A percentile compares a stretch with the other conserved stretches of the same genome.
phyloP scores from a whole-genome alignment of 768 basidiomycete genomes.

The Agrocybe praecox region DNA sequence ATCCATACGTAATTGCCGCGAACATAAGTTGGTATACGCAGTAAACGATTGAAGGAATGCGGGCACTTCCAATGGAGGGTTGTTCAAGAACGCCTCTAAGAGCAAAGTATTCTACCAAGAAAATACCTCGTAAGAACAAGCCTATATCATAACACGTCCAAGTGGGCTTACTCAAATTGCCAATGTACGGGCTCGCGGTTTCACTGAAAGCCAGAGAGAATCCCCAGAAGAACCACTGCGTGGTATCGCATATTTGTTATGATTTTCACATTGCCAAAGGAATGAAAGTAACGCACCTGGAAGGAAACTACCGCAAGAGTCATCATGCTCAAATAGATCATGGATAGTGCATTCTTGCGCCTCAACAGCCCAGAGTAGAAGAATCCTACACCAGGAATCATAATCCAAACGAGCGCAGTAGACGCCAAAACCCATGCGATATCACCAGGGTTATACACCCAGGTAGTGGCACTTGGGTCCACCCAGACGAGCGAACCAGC shows the following conservation, averaged over 20 bases:
- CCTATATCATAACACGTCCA: not conserved
- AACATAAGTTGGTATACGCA: constrained; percentile 92
- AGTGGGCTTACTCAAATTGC: constrained; percentile 67
- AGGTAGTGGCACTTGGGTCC: constrained; percentile 15
- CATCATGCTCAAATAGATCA: constrained; percentile 85
- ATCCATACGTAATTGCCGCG: constrained; percentile 77
- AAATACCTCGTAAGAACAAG: not conserved
- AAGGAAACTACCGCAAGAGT: constrained; percentile 81
- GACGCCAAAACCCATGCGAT: constrained; percentile 67
- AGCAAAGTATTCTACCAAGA: constrained; percentile 72
- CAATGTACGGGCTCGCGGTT: constrained; percentile 72
- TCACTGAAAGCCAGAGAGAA: constrained; percentile 92
- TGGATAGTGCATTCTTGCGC: constrained; percentile 91
- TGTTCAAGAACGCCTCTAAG: constrained; percentile 76
- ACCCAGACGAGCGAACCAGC: constrained; percentile 22
- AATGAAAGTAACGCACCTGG: constrained; percentile 53
- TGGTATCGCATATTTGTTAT: not conserved
- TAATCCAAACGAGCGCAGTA: constrained; percentile 83
- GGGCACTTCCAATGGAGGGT: constrained; percentile 72
- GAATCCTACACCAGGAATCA: constrained; percentile 86
- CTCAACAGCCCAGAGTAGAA: constrained; percentile 91
- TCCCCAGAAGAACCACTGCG: constrained; percentile 97
- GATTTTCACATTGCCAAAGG: not conserved
- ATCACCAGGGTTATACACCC: constrained; percentile 49
- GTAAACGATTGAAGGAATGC: constrained; percentile 77